Evolutionary conservation across 306 rosid species (phyloP).

Genomic region (Pueraria montana): DNA sequence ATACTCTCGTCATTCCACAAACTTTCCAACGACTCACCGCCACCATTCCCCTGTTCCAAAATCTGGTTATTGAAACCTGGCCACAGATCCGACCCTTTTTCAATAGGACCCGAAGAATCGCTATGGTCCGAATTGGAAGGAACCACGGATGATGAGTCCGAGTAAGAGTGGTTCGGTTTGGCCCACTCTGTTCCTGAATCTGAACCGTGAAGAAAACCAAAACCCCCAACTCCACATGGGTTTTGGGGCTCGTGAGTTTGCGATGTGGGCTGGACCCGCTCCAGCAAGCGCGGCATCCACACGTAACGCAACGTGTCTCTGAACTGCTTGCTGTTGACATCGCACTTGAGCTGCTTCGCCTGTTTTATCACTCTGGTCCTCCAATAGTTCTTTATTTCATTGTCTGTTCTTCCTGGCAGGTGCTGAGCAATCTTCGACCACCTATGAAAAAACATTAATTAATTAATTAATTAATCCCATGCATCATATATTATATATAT

Average conservation of each 20-base stretch:
- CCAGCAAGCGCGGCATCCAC: conserved; percentile 91
- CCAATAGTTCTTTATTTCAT: conserved; percentile 92
- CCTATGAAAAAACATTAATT: conserved; percentile 41
- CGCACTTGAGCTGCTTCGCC: conserved; percentile 92
- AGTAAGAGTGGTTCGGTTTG: conserved; percentile 29
- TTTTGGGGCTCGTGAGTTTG: neutral
- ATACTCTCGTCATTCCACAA: conserved; percentile 71
- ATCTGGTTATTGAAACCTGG: conserved; percentile 10
- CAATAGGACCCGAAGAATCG: conserved; percentile 19
- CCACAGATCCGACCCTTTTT: conserved; percentile 21
- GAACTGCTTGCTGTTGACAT: conserved; percentile 88
- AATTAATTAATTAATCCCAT: too few species aligned
- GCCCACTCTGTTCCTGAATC: neutral
- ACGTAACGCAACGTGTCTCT: conserved; percentile 66
- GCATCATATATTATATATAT: too few species aligned
- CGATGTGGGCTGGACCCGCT: conserved; percentile 62
- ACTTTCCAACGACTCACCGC: conserved; percentile 57
- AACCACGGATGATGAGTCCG: conserved; percentile 45
- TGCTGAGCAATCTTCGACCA: conserved; percentile 93
- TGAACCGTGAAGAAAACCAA: neutral
- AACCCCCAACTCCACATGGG: neutral
- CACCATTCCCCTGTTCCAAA: conserved; percentile 36
- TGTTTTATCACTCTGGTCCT: conserved; percentile 87
- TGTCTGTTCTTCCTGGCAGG: conserved; percentile 86
- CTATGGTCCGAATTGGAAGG: conserved; percentile 45